phyloP scores from a whole-genome alignment of 73 alveolate species.

The Paramecium octaurelia region DNA sequence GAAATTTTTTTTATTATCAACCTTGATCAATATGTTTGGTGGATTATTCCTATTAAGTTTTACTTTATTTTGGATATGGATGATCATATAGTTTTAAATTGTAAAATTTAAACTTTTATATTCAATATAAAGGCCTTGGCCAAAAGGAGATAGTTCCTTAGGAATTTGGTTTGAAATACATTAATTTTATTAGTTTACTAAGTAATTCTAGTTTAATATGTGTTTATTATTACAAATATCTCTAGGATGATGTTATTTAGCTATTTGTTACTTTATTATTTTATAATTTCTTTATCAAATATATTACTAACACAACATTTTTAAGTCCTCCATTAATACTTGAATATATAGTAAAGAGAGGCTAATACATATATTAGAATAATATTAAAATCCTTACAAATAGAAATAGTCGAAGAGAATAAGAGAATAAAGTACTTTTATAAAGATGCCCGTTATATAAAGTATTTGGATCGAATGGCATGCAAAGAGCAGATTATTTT shows the following conservation, averaged over 20 bases:
- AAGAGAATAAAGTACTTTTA: neutral
- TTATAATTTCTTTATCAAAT: neutral
- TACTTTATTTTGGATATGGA: neutral
- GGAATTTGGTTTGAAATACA: neutral
- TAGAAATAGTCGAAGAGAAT: neutral
- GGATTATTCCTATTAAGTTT: neutral
- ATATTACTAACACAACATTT: neutral
- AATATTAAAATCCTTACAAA: neutral
- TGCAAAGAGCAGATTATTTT: neutral
- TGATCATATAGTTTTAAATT: neutral
- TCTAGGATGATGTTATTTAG: neutral
- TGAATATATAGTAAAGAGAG: neutral
- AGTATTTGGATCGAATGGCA: neutral
- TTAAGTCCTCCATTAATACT: neutral
- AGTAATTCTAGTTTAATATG: neutral
- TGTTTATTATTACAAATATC: neutral
- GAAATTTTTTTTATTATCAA: neutral
- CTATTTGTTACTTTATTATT: neutral
- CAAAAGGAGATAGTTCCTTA: neutral
- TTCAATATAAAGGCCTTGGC: slow-evolving; percentile 21
- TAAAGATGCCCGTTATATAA: neutral
- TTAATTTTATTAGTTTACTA: neutral
- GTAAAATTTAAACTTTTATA: neutral
- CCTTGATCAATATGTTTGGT: neutral
- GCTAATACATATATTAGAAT: neutral